Base-by-base conservation (phyloP, 108 stramenopile species). In the Phaeodactylum tricornutum region DNA sequence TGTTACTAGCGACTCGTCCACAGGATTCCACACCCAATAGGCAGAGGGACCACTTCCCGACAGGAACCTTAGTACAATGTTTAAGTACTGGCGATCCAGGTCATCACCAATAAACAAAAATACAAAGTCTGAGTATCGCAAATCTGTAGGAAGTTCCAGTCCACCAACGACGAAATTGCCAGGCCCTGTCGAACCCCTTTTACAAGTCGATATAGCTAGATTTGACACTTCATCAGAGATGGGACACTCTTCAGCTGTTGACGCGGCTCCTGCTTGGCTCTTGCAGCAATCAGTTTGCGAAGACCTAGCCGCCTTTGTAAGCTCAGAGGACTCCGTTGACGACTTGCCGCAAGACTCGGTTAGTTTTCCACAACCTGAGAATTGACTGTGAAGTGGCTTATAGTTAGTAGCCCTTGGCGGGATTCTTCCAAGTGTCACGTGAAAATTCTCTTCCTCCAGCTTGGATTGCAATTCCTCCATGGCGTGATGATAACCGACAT, bases 401-500 rank as follows among this genome's bases (percentile, higher is more conserved):
- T n/a, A n/a, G n/a, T n/a, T n/a, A n/a, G n/a, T n/a, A n/a, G n/a
- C n/a, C n/a, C n/a, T n/a, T n/a, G n/a, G n/a, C n/a, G n/a, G n/a
- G n/a, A n/a, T n/a, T n/a, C n/a, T n/a, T n/a, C n/a, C 31, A 24
- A 12, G 8, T 6, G 21, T 7, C 9, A 54, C 41, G 15, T 43
- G 15, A 8, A 35, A 12, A 45, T 45, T 20, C 25, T 12, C 44
- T 47, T 57, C 16, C 25, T 46, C n/a, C 37, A 87, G 60, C 20
- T 37, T 19, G 14, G 55, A n/a, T 25, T 77, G 66, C 26, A 93
- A 41, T 2, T 51, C 63, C 38, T 59, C 38, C 47, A 93, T 84
- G 0, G 66, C 81, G 65, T 87, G 69, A 24, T 86, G 83, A 61
- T 92, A 94, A 28, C 50, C 69, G 4, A 83, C 76, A 52, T 94